phyloP scores from a whole-genome alignment of 2,329 filamentous ascomycete genomes.

The Neoascochyta sp. region DNA sequence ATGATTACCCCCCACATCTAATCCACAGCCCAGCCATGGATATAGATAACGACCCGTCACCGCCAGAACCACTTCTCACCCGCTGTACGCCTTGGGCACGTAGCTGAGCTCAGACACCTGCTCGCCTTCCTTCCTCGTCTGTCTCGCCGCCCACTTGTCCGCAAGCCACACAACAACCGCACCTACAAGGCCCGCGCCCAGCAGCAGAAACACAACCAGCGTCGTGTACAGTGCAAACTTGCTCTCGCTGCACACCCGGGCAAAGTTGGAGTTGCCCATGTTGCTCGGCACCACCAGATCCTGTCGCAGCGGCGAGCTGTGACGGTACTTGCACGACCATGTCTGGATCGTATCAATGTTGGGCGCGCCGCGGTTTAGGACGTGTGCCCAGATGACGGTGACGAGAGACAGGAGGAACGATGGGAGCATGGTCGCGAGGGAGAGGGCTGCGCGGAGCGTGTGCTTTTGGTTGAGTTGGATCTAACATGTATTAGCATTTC shows the following conservation, averaged over 20 bases:
- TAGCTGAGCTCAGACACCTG: slow-evolving; percentile 5
- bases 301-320: slow-evolving; percentile 18
- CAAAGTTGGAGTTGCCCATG: slow-evolving; percentile 38
- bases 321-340: slow-evolving; percentile 40
- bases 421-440: slow-evolving; percentile 36
- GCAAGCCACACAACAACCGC: slow-evolving; percentile 37
- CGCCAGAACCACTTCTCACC: too few relatives aligned
- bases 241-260: slow-evolving; percentile 41
- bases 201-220: slow-evolving; percentile 41
- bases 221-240: slow-evolving; percentile 46
- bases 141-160: slow-evolving; percentile 36
- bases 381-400: slow-evolving; percentile 40
- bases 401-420: slow-evolving; percentile 40
- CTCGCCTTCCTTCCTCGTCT: slow-evolving; percentile 28
- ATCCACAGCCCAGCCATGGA: too few relatives aligned
- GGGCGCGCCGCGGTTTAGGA: slow-evolving; percentile 35
- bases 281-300: slow-evolving; percentile 21
- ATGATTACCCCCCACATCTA: too few relatives aligned
- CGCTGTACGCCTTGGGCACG: slow-evolving; percentile 9
- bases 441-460: slow-evolving; percentile 40
- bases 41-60: too few relatives aligned
- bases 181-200: slow-evolving; percentile 31
- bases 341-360: slow-evolving; percentile 40
- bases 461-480: slow-evolving; percentile 31
- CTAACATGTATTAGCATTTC: slow-evolving; percentile 14